phyloP scores from a whole-genome alignment of 106 monocot genomes.

The Acorus calamus region DNA sequence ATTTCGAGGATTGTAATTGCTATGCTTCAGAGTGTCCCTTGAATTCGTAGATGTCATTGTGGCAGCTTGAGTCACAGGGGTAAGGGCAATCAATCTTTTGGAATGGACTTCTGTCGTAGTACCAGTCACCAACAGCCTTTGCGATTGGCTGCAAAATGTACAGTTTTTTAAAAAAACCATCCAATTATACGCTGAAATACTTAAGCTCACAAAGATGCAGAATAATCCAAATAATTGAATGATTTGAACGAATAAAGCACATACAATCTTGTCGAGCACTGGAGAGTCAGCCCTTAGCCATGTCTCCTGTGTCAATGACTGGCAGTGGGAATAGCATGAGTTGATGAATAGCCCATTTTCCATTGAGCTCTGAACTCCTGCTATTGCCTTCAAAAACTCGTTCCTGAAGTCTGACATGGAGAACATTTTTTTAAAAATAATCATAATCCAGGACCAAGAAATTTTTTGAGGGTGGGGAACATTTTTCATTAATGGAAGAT shows the following conservation, averaged over 20 bases:
- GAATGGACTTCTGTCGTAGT: constrained; percentile 27
- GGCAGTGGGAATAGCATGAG: constrained; percentile 63
- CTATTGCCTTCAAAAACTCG: constrained; percentile 33
- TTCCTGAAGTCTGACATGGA: constrained; percentile 30
- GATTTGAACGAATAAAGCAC: not conserved
- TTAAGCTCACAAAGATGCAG: too few relatives aligned
- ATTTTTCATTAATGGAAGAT: too few relatives aligned
- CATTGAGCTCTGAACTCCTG: constrained; percentile 15
- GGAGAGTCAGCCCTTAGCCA: constrained; percentile 45
- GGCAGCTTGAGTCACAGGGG: constrained; percentile 80
- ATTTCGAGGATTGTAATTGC: constrained; percentile 23
- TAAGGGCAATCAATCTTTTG: constrained; percentile 78
- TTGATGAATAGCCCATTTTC: constrained; percentile 50
- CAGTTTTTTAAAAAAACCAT: too few relatives aligned
- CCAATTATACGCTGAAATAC: too few relatives aligned
- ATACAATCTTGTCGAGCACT: constrained; percentile 29
- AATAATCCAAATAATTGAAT: not conserved
- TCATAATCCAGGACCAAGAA: too few relatives aligned
- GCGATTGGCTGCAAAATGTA: constrained; percentile 50
- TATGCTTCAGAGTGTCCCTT: constrained; percentile 8
- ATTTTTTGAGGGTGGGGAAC: too few relatives aligned
- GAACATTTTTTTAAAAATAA: not conserved
- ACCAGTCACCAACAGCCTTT: constrained; percentile 94
- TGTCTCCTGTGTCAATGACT: constrained; percentile 49
- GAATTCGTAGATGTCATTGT: constrained; percentile 28